Base-by-base conservation (phyloP, 768 basidiomycete species). In the Tricholomella constricta region DNA sequence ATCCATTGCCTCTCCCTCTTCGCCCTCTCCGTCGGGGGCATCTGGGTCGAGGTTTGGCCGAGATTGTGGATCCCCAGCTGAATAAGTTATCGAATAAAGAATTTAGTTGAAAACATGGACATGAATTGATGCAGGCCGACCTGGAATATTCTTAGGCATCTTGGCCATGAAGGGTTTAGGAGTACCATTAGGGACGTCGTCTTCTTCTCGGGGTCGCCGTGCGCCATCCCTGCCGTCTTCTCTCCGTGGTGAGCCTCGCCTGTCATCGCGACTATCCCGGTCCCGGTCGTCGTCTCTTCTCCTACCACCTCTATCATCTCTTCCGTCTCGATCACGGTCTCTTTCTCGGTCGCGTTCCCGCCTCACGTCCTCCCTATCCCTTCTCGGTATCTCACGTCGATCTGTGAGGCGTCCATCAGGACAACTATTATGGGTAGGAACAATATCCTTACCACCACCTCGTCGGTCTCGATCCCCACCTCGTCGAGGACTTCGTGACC, bases 1-100 rank as follows among this genome's bases (percentile, higher is more conserved):
- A 53, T 86, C 84, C 62, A 75, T 75, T 29, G 73, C 75, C 54
- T 82, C 82, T 3, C 77, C 81, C 38, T 78, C 77, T 60, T 74
- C 72, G 31, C 62, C 59, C 25, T 58, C 62, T 34, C 69, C 66
- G 12, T 70, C 72, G 38, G 71, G 67, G 45, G 72, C 67, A 53
- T 79, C 75, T 51, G 73, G 67, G 55, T 81, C 77, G 49, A 71
- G 66, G 53, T 72, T 73, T 23, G 69, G 70, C 48, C 65, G 64
- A 32, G 62, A 36, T 42, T 57, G 54, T 27, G 45, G 25, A 12
- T 56, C 54, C 8, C 48, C 19, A 22, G 52, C 34, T 19, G 44
- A 20, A 11, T 40, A 4, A 42, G 42, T 55, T 55, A 41, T 42
- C 6, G 20, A 26, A n/a, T n/a, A 37, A 36, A 6, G 15, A 27